phyloP scores from a whole-genome alignment of 108 stramenopile species.

The Skeletonema marinoi region DNA sequence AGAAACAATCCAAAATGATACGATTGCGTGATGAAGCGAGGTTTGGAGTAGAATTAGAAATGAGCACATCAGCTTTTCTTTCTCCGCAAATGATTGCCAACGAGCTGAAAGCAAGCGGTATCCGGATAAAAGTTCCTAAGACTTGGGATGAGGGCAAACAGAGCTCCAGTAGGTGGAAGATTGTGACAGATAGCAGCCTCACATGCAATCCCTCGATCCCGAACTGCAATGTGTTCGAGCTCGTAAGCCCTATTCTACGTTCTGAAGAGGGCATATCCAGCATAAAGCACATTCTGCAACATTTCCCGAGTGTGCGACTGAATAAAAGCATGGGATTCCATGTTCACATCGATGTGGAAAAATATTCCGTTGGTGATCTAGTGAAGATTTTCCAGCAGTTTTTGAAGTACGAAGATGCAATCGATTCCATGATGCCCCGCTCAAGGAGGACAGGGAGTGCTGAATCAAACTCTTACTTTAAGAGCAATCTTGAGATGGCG shows the following conservation, averaged over 20 bases:
- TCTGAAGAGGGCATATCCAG: constrained; percentile 5
- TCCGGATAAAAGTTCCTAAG: neutral
- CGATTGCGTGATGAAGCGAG: neutral
- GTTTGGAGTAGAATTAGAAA: constrained; percentile 12
- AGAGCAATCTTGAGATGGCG: constrained; percentile 8
- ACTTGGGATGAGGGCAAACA: constrained; percentile 5
- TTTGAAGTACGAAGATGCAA: constrained; percentile 12
- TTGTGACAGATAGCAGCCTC: constrained; percentile 12
- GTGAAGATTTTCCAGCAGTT: constrained; percentile 20
- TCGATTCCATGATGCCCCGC: constrained; percentile 19
- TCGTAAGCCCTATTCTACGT: constrained; percentile 22
- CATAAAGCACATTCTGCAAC: neutral
- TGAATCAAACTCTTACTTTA: constrained; percentile 12
- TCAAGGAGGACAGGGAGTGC: constrained; percentile 17
- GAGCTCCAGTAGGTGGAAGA: constrained; percentile 8
- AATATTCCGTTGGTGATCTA: neutral
- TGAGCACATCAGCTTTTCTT: neutral
- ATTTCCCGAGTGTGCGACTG: constrained; percentile 6
- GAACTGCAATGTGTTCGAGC: constrained; percentile 23
- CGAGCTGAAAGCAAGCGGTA: neutral
- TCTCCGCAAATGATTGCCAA: neutral
- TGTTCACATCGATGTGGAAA: constrained; percentile 11
- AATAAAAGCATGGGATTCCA: constrained; percentile 25
- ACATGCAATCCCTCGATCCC: constrained; percentile 6
- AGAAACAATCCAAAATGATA: neutral